These are phyloP conservation scores for Alternaria conjuncta DNA, from an alignment of 2,329 filamentous ascomycete species.

Conservation along the genomic window DNA sequence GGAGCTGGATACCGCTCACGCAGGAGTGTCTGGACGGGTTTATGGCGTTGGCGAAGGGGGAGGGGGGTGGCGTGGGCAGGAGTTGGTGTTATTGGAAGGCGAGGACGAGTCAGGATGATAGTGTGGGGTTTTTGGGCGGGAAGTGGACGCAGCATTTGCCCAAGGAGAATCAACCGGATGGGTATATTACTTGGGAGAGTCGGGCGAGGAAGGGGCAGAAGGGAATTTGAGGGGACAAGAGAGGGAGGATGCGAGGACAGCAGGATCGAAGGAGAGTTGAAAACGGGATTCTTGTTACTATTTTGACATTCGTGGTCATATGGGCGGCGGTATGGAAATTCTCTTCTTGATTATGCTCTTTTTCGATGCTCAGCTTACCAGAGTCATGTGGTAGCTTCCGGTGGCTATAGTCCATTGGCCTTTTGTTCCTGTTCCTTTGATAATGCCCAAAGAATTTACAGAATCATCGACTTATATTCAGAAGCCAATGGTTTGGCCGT, in stretches of 20 bases:
- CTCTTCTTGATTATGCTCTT: neutral
- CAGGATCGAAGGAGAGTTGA: no score
- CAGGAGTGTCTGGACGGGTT: neutral
- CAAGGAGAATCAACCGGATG: neutral
- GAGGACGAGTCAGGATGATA: neutral
- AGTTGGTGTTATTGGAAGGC: neutral
- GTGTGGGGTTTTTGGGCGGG: neutral
- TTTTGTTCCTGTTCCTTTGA: neutral
- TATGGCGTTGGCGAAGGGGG: neutral
- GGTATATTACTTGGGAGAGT: conserved; percentile 2
- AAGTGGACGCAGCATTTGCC: neutral
- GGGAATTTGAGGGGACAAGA: neutral
- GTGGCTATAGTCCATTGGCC: neutral
- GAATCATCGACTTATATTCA: neutral
- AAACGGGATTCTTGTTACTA: neutral
- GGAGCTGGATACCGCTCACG: neutral
- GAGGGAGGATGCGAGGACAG: no score
- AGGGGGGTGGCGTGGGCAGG: neutral
- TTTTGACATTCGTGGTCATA: neutral
- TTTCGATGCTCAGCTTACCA: neutral
- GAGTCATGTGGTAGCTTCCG: neutral
- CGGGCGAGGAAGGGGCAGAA: conserved; percentile 1
- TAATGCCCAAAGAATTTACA: neutral
- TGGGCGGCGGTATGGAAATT: neutral
- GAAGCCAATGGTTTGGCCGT: neutral